Base-by-base conservation (phyloP, 164 flowering plant species). In the Vitis rupestris region DNA sequence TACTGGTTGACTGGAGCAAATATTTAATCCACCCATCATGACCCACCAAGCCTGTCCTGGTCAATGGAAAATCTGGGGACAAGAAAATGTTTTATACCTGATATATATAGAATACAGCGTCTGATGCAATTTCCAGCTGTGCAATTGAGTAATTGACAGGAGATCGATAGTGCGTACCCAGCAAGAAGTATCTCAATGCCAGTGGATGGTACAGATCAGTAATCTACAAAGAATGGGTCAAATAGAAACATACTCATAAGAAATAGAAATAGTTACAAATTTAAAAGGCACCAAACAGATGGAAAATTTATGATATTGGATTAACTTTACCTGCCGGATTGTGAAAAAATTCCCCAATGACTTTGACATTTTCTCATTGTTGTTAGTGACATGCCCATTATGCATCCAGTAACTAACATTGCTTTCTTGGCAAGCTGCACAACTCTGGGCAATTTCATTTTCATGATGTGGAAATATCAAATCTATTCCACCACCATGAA, bases 401-500 rank as follows among this genome's bases (percentile, higher is more conserved):
- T 95, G 99, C 81, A 95, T 72, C 99, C 97, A 93, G 64, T 86
- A 92, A 67, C 77, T 78, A 53, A 95, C 81, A 27, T 76, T 73
- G 74, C 92, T 79, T 70, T 91, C 90, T 61, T 76, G 72, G 85
- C 92, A 90, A 9, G 97, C 93, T 61, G 96, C 98, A 75, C 87
- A 84, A 74, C 93, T 91, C 79, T 92, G 99, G 15, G 97, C 97
- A 72, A 91, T 80, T 79, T 95, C 98, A 82, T 95, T 95, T 78
- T 95, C 98, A 82, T 95, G 99, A 82, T 95, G 99, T 5, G 99
- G 99, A 75, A 95, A 95, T 27, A 87, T 82, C 77, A 95, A 80
- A 82, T 95, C 99, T 80, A 85, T 83, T 63, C 98, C 99, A 71
- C 97, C 98, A 68, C 97, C 98, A 83, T 93, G 99, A 80, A 92